Evolutionary conservation across 2,329 filamentous ascomycete genomes (phyloP).

Genomic region (Colletotrichum cordylinicola): DNA sequence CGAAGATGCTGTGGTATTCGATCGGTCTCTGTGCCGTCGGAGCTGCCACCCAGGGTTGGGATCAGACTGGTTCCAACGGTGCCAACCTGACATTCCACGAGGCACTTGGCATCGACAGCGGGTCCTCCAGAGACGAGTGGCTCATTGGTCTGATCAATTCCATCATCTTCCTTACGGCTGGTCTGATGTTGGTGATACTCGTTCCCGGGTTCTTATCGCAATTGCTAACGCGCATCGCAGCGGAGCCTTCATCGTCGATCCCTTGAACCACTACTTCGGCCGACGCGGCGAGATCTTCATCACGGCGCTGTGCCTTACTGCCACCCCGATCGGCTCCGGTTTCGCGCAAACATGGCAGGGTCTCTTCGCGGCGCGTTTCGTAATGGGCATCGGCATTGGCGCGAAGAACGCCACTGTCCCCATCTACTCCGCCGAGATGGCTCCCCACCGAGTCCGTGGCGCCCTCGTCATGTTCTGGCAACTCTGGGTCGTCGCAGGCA

Average conservation of each 20-base stretch:
- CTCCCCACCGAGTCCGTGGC: constrained; percentile 71
- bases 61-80: constrained; percentile 68
- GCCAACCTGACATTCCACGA: constrained; percentile 66
- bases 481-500: constrained; percentile 36
- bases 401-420: constrained; percentile 70
- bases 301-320: constrained; percentile 63
- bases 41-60: constrained; percentile 66
- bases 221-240: constrained; percentile 38
- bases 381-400: constrained; percentile 74
- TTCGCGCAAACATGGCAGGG: constrained; percentile 71
- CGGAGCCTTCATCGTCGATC: constrained; percentile 71
- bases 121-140: constrained; percentile 48
- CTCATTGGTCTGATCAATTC: constrained; percentile 66
- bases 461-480: constrained; percentile 74
- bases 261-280: constrained; percentile 67
- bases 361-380: constrained; percentile 69
- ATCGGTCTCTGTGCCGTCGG: constrained; percentile 60
- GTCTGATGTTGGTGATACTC: neutral
- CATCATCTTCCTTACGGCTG: constrained; percentile 28
- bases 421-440: constrained; percentile 76
- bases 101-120: constrained; percentile 41
- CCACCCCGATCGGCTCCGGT: constrained; percentile 61
- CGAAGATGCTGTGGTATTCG: constrained; percentile 45
- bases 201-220: neutral
- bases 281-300: constrained; percentile 72